These are phyloP conservation scores for Chaetomium olivaceum DNA, from an alignment of 2,329 filamentous ascomycete genomes.

Conservation along the genomic window DNA sequence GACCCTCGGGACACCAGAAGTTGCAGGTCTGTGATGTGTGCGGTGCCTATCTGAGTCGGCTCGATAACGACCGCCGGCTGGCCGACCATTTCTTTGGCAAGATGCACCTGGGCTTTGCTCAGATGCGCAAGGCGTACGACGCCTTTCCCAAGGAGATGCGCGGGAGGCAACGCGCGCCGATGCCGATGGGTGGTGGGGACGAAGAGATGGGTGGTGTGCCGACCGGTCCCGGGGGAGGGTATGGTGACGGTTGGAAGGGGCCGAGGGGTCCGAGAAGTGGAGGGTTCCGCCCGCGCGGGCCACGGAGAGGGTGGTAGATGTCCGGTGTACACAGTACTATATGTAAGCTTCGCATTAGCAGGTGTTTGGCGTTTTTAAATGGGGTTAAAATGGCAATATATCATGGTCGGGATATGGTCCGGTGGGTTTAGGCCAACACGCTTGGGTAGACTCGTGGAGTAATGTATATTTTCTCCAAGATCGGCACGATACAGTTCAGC, in stretches of 20 bases:
- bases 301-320: conserved; percentile 49
- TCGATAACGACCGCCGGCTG: conserved; percentile 91
- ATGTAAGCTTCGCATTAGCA: conserved; percentile 15
- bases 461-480: background rate
- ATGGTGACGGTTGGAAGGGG: conserved; percentile 48
- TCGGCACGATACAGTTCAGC: background rate
- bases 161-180: conserved; percentile 62
- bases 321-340: conserved; percentile 31
- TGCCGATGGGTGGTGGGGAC: conserved; percentile 44
- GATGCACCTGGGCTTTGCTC: conserved; percentile 97
- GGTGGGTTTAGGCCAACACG: background rate
- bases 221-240: conserved; percentile 48
- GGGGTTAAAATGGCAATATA: conserved; percentile 5
- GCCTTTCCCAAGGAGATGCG: conserved; percentile 78
- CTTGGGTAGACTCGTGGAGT: background rate
- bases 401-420: conserved; percentile 5
- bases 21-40: conserved; percentile 98
- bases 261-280: conserved; percentile 53
- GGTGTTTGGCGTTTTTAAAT: conserved; percentile 41
- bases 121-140: conserved; percentile 94
- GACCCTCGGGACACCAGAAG: conserved; percentile 94
- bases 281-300: conserved; percentile 50
- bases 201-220: conserved; percentile 50
- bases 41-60: conserved; percentile 85
- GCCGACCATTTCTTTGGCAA: conserved; percentile 99